phyloP scores from a whole-genome alignment of 2,329 filamentous ascomycete species.

The Xylariaceae sp. region DNA sequence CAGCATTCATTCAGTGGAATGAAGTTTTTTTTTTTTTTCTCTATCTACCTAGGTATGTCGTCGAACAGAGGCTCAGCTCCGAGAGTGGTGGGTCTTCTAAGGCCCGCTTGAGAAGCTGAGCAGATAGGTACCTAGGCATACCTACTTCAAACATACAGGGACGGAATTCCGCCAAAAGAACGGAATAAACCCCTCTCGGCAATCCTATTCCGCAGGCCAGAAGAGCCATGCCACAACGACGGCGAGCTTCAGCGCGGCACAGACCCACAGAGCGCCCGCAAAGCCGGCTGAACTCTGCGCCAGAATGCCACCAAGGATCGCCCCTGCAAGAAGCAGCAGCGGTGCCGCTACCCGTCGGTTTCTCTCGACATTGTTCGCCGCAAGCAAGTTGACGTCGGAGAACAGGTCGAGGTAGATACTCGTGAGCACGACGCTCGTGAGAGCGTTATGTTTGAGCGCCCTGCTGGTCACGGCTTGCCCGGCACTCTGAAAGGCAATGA shows the following conservation, averaged over 20 bases:
- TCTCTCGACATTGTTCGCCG: constrained; percentile 42
- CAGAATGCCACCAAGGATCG: constrained; percentile 46
- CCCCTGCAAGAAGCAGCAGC: constrained; percentile 44
- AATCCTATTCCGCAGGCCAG: constrained; percentile 48
- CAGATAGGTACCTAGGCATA: too few relatives aligned
- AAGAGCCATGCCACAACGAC: constrained; percentile 55
- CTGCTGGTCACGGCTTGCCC: constrained; percentile 73
- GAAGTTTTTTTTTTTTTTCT: too few relatives aligned
- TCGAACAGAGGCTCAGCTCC: too few relatives aligned
- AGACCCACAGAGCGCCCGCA: constrained; percentile 55
- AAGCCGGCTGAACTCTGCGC: constrained; percentile 45
- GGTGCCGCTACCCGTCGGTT: constrained; percentile 49
- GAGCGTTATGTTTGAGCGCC: constrained; percentile 60
- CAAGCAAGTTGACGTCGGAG: constrained; percentile 53
- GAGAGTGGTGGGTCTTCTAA: too few relatives aligned
- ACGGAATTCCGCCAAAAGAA: not conserved
- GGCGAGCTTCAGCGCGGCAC: constrained; percentile 48
- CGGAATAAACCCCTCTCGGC: constrained; percentile 1
- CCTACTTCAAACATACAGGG: not conserved
- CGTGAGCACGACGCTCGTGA: constrained; percentile 75
- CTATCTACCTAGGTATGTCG: too few relatives aligned
- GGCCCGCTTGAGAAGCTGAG: too few relatives aligned
- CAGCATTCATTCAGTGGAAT: too few relatives aligned
- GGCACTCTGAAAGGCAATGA: constrained; percentile 71
- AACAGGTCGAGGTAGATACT: constrained; percentile 79